Conservation (phyloP, 768 basidiomycete genomes). For the Lactarius vividus region DNA sequence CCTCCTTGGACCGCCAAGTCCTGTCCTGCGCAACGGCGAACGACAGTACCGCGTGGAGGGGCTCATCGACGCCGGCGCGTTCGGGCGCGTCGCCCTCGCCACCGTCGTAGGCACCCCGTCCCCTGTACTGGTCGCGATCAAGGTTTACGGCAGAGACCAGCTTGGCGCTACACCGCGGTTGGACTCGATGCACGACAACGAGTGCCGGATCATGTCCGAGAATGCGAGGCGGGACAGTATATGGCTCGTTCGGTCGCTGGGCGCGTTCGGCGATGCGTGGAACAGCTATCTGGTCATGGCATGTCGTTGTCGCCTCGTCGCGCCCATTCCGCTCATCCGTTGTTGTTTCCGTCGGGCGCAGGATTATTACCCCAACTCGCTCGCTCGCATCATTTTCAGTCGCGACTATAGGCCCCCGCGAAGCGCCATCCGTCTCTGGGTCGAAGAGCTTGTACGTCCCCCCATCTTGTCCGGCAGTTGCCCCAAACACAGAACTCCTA, state of each 20-base stretch:
- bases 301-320: background rate
- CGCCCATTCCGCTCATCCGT: background rate
- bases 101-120: background rate
- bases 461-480: too few species aligned
- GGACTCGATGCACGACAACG: constrained; percentile 1
- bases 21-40: constrained; percentile 3
- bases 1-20: background rate
- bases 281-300: constrained; percentile 25
- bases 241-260: constrained; percentile 12
- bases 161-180: background rate
- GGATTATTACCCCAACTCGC: constrained; percentile 25
- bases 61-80: constrained; percentile 15
- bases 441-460: constrained; percentile 19
- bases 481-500: background rate
- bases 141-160: constrained; percentile 13
- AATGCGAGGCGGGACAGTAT: background rate
- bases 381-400: constrained; percentile 10
- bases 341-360: background rate
- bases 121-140: constrained; percentile 6
- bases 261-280: constrained; percentile 15
- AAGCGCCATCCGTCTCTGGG: constrained; percentile 4
- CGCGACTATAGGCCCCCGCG: background rate
- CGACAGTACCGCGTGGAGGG: constrained; percentile 15
- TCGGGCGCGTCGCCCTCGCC: constrained; percentile 22
- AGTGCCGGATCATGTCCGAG: constrained; percentile 8